Evolutionary conservation across 352 stramenopile species (phyloP), one percentile per base, ranked within the genome.

Genomic region (Globisporangium orthogonon): DNA sequence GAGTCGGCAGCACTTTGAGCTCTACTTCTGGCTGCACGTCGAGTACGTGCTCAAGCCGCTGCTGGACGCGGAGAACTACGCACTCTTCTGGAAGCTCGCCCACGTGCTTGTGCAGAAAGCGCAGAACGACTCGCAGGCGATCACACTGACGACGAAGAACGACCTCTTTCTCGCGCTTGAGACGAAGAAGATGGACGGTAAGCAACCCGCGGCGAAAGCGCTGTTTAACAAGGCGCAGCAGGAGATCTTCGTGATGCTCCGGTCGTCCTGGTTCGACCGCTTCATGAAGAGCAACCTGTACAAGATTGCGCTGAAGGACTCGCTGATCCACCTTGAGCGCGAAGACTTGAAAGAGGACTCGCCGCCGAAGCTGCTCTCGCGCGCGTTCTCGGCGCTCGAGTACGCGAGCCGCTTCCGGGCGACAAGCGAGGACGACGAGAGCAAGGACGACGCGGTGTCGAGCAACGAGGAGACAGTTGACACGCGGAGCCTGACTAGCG

Each of bases 1-100:
- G 54, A 91, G 80, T 14, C 76, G 84, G 7, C 84, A 94, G 62
- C 84, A 94, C 60, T 92, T 94, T 60, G 83, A 92, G 43, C 66
- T 94, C 7, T 94, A 92, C 70, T 91, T 94, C 39, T 94, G 84
- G 84, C 71, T 94, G 17, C 84, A 94, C 61, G 78, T 92, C 37
- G 84, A 94, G 62, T 94, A 92, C 56, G 81, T 92, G 23, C 75
- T 94, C 10, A 91, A 89, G 51, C 82, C 76, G 2, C 55, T 89
- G 35, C 48, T 91, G 29, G 75, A 86, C 7, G 58, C 62, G 10
- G 66, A 66, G 2, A 78, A 78, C 2, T 67, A 69, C 35, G 61
- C 70, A 47, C 49, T 86, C 5, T 94, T 91, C 51, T 94, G 84
- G 84, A 73, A 73, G 52, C 63, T 91, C 14, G 71, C 78, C 37